Evolutionary conservation across 192 early-diverging fungal genomes (phyloP).

Genomic region (Pecoramyces ruminantium): DNA sequence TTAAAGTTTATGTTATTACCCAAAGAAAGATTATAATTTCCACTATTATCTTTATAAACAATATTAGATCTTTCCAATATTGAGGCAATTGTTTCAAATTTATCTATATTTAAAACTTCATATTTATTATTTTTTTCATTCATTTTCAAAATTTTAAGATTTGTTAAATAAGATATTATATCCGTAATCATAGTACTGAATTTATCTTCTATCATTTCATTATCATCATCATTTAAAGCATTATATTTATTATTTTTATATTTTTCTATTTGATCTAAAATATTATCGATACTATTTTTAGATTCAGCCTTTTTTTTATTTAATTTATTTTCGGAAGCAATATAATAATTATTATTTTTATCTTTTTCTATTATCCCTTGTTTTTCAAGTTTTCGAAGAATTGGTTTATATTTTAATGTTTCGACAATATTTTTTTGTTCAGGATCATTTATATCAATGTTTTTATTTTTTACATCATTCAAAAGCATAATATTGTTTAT

Average conservation of each 20-base stretch:
- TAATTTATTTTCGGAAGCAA: not conserved
- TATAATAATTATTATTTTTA: not conserved
- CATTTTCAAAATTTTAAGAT: too few relatives aligned
- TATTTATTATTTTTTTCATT: too few relatives aligned
- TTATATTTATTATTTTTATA: not conserved
- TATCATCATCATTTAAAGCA: not conserved
- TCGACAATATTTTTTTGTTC: not conserved
- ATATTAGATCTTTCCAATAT: too few relatives aligned
- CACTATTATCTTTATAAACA: too few relatives aligned
- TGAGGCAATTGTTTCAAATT: too few relatives aligned
- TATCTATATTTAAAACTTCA: too few relatives aligned
- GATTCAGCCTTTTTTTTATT: not conserved
- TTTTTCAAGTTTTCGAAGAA: not conserved
- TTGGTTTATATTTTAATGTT: not conserved
- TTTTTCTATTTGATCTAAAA: not conserved
- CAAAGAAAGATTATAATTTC: too few relatives aligned
- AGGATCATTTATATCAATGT: not conserved
- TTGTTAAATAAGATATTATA: too few relatives aligned
- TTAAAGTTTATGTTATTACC: too few relatives aligned
- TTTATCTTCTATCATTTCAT: not conserved
- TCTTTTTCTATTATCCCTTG: not conserved
- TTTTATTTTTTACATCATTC: not conserved
- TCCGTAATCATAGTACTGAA: too few relatives aligned
- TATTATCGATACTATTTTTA: not conserved
- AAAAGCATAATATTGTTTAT: not conserved